phyloP scores from a whole-genome alignment of 2,329 filamentous ascomycete genomes.

The Pseudocercospora cruenta region DNA sequence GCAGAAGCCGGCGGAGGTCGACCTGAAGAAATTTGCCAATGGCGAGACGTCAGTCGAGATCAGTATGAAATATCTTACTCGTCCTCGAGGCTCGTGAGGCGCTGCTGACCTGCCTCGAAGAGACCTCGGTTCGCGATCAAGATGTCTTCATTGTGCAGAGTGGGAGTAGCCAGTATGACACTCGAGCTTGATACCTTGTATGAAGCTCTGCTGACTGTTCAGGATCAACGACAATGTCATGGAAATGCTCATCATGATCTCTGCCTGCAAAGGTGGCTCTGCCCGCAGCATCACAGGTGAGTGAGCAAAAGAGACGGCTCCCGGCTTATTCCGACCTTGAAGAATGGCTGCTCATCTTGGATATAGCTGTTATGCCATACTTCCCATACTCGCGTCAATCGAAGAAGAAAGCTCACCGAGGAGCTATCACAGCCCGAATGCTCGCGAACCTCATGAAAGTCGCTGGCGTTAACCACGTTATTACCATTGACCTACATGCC shows the following conservation, averaged over 20 bases:
- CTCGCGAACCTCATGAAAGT: slow-evolving; percentile 91
- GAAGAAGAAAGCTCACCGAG: slow-evolving; percentile 97
- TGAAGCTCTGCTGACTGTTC: slow-evolving; percentile 31
- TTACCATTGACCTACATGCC: slow-evolving; percentile 92
- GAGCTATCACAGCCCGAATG: slow-evolving; percentile 96
- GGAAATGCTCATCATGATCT: slow-evolving; percentile 99
- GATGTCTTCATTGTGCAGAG: slow-evolving; percentile 99
- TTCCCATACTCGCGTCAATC: slow-evolving; percentile 99
- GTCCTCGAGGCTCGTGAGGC: slow-evolving; percentile 26
- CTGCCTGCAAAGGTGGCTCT: slow-evolving; percentile 95
- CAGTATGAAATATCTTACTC: slow-evolving; percentile 45
- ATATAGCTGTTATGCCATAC: slow-evolving; percentile 82
- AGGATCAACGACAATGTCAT: slow-evolving; percentile 97
- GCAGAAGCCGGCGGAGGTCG: slow-evolving; percentile 61
- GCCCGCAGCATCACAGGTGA: slow-evolving; percentile 94
- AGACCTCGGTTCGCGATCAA: slow-evolving; percentile 82
- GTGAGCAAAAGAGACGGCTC: slow-evolving; percentile 32
- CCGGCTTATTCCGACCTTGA: background rate
- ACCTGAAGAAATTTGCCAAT: slow-evolving; percentile 69
- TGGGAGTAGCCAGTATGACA: slow-evolving; percentile 72
- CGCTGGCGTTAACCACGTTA: slow-evolving; percentile 94
- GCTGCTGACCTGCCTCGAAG: slow-evolving; percentile 38
- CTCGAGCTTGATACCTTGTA: slow-evolving; percentile 5
- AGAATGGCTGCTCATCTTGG: background rate
- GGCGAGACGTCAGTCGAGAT: slow-evolving; percentile 72